A percentile compares a stretch with the other conserved stretches of the same genome.
These are phyloP conservation scores for Penicillium sp. DNA, from an alignment of 2,329 filamentous ascomycete genomes.

Conservation along the genomic window DNA sequence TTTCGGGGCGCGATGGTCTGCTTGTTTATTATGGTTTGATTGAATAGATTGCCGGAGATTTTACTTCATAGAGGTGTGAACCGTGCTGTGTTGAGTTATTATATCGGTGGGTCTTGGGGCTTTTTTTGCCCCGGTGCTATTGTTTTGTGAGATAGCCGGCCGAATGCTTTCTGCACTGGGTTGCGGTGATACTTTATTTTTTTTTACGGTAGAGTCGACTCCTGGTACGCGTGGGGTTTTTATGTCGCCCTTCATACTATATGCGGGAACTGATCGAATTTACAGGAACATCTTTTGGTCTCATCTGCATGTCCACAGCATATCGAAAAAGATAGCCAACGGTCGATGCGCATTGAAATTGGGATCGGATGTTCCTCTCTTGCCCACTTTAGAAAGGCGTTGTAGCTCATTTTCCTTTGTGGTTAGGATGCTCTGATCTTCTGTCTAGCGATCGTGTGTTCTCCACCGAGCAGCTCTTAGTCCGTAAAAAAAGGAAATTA, in stretches of 20 bases:
- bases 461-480: conserved; percentile 15
- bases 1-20: conserved; percentile 8
- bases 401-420: conserved; percentile 26
- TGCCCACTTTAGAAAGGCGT: conserved; percentile 26
- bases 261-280: background rate
- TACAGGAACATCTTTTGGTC: background rate
- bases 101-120: background rate
- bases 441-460: conserved; percentile 26
- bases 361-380: conserved; percentile 32
- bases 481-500: conserved; percentile 3
- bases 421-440: conserved; percentile 31
- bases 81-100: conserved; percentile 17
- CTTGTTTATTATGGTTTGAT: background rate
- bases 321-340: background rate
- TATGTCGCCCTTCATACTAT: background rate
- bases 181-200: no score
- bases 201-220: background rate
- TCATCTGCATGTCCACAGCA: background rate
- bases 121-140: background rate
- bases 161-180: background rate
- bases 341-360: conserved; percentile 21
- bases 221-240: no score
- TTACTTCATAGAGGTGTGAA: conserved; percentile 21
- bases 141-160: background rate
- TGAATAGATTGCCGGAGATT: conserved; percentile 18